These are phyloP conservation scores for Tilletiopsis washingtonensis DNA, from an alignment of 1,284 basidiomycete genomes.

Conservation along the genomic window DNA sequence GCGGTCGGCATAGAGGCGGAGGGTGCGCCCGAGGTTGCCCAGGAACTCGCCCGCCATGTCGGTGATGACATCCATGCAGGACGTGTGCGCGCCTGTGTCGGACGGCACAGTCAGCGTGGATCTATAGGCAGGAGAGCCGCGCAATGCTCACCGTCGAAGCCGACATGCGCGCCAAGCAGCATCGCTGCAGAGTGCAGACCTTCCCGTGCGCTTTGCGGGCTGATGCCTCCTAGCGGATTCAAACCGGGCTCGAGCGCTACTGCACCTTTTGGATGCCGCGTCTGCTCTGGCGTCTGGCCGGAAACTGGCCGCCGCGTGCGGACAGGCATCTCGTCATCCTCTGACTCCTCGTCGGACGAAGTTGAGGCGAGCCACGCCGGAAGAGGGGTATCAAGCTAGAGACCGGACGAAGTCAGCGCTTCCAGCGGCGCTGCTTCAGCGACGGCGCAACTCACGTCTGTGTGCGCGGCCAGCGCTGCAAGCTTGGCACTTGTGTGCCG, in stretches of 20 bases:
- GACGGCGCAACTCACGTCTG: slow-evolving; percentile 6
- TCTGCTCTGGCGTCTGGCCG: not conserved
- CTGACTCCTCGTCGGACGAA: slow-evolving; percentile 32
- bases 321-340: slow-evolving; percentile 9
- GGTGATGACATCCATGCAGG: slow-evolving; percentile 70
- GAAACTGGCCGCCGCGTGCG: not conserved
- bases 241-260: not conserved
- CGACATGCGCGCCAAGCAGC: slow-evolving; percentile 34
- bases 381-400: slow-evolving; percentile 32
- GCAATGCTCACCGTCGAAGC: slow-evolving; percentile 35
- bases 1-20: slow-evolving; percentile 72
- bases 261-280: not conserved
- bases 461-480: slow-evolving; percentile 17
- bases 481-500: slow-evolving; percentile 39
- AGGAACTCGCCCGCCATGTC: slow-evolving; percentile 74
- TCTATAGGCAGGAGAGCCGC: too few relatives aligned
- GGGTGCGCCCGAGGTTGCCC: slow-evolving; percentile 73
- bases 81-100: slow-evolving; percentile 6
- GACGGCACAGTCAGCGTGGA: too few relatives aligned
- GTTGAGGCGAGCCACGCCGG: slow-evolving; percentile 31
- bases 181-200: not conserved
- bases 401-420: not conserved
- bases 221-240: slow-evolving; percentile 1
- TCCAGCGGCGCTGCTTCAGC: too few relatives aligned
- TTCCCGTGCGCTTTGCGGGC: not conserved